Conservation (phyloP, 1,284 basidiomycete species). For the Ceratobasidium sp. region DNA sequence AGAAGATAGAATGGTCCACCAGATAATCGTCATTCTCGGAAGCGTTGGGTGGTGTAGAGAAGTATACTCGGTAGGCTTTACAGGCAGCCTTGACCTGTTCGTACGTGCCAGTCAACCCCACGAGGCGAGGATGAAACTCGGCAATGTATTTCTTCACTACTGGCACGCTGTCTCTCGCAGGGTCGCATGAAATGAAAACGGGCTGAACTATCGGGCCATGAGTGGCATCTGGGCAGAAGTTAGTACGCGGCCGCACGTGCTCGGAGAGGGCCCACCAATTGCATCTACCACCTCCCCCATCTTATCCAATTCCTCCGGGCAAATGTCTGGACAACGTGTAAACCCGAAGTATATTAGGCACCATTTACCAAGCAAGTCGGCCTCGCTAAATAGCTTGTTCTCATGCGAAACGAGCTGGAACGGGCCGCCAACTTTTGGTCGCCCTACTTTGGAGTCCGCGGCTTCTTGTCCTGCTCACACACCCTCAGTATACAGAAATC, state of each 20-base stretch:
- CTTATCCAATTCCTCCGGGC: constrained; percentile 97
- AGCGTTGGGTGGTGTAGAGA: constrained; percentile 88
- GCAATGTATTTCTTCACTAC: constrained; percentile 60
- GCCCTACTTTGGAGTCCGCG: constrained; percentile 56
- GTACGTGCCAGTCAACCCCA: constrained; percentile 88
- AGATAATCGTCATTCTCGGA: constrained; percentile 75
- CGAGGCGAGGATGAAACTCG: constrained; percentile 90
- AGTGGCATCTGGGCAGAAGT: constrained; percentile 62
- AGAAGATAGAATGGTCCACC: constrained; percentile 95
- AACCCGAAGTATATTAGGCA: constrained; percentile 95
- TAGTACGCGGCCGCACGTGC: background rate
- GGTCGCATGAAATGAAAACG: constrained; percentile 95
- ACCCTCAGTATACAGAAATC: background rate
- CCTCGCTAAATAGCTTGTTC: constrained; percentile 76
- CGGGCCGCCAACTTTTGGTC: constrained; percentile 85
- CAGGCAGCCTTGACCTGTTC: constrained; percentile 85
- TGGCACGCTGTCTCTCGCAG: constrained; percentile 80
- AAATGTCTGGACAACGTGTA: constrained; percentile 98
- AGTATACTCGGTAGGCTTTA: constrained; percentile 97
- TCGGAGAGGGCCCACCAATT: constrained; percentile 61
- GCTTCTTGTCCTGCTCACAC: constrained; percentile 57
- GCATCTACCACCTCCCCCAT: constrained; percentile 81
- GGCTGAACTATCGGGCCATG: constrained; percentile 71
- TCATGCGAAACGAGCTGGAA: constrained; percentile 77
- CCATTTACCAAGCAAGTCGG: constrained; percentile 82